phyloP scores from a whole-genome alignment of 257 asterid species.

The Fraxinus anomala region DNA sequence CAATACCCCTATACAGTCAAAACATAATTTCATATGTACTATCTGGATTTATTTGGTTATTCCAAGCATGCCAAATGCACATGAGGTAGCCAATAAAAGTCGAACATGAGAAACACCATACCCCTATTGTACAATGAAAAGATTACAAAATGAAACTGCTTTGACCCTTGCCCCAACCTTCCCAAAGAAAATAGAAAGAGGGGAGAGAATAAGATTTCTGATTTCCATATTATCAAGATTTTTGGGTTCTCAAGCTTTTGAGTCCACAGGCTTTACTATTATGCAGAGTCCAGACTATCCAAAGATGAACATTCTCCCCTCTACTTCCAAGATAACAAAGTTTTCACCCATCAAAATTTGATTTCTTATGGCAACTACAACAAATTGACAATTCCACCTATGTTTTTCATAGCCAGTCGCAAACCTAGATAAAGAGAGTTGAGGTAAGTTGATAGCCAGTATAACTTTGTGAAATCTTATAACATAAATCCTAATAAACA shows the following conservation, averaged over 20 bases:
- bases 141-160: not conserved
- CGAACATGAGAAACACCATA: not conserved
- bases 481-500: not conserved
- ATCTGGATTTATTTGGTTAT: not conserved
- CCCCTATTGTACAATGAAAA: not conserved
- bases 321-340: not conserved
- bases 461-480: not conserved
- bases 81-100: not conserved
- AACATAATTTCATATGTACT: not conserved
- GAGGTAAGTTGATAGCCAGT: not conserved
- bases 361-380: not conserved
- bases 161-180: not conserved
- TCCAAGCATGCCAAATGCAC: conserved; percentile 8
- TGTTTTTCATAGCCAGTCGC: not conserved
- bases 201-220: not conserved
- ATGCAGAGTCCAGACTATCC: not conserved
- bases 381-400: not conserved
- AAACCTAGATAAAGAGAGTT: not conserved
- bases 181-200: not conserved
- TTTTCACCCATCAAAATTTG: not conserved
- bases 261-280: not conserved
- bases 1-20: conserved; percentile 4
- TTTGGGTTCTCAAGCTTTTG: not conserved
- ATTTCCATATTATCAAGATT: not conserved
- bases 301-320: not conserved